Base-by-base conservation (phyloP, 2,329 filamentous ascomycete genomes). In the Alternaria hordeiaustralica region DNA sequence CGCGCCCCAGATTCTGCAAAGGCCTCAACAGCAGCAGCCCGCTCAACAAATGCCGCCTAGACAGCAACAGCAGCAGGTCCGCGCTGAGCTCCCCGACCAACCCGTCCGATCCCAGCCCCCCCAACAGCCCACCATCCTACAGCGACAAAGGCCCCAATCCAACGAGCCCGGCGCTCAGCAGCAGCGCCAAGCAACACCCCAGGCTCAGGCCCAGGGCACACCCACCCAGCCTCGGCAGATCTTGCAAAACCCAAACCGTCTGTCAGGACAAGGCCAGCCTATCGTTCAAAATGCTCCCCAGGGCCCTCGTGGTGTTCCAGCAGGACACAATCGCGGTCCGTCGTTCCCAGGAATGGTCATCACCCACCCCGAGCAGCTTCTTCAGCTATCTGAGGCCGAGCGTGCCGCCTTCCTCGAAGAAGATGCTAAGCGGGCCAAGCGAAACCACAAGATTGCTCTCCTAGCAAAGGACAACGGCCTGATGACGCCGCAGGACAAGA, bases 401-500 rank as follows among this genome's bases (percentile, higher is more conserved):
- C 93, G 93, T 76, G 88, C 90, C 3, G 89, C 90, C 2, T 96
- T 94, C 76, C 81, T 98, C 57, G 90, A 93, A 68, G 94, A 97
- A 78, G 96, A 99, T 80, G 94, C 94, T 0, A 96, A 94, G 81
- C 90, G 96, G 55, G 94, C 96, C 6, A 99, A 99, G 85, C 89
- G 96, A 45, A 98, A 99, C 77, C 95, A 98, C 83, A 99, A 99
- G 84, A 98, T 99, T 66, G 95, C 94, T 82, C 85, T 96, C 45
- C 84, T 97, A 57, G 97, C 93, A 23, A 94, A 93, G 82, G 94
- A 97, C 74, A 99, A 99, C 75, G 96, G 96, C 23, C 83, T 99
- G 65, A 99, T 99, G 96, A 99, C 96, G 5, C 96, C 96, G 0
- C 95, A 98, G 77, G 96, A 99, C 82, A 99, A 99, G 86, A 99